phyloP scores from a whole-genome alignment of 2,329 filamentous ascomycete species.

The Arthroderma uncinatum region DNA sequence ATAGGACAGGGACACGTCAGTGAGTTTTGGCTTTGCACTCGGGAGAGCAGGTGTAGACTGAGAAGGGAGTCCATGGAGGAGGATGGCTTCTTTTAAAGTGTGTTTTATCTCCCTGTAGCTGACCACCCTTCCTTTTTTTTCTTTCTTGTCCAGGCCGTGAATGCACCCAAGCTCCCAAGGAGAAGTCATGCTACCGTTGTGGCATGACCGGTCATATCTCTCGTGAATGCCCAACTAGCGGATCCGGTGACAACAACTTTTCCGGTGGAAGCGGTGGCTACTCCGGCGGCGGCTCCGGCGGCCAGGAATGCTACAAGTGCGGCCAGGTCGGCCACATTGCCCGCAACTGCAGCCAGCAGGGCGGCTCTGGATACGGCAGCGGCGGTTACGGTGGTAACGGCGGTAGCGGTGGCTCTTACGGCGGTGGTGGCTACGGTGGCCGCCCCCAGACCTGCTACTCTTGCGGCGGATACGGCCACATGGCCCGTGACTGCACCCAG shows the following conservation, averaged over 20 bases:
- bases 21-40: constrained; percentile 35
- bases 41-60: not conserved
- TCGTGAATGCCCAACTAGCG: constrained; percentile 53
- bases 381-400: constrained; percentile 37
- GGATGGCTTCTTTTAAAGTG: not conserved
- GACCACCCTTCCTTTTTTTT: constrained; percentile 7
- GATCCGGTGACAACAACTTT: constrained; percentile 31
- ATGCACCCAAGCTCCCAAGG: constrained; percentile 79
- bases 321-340: constrained; percentile 94
- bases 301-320: constrained; percentile 92
- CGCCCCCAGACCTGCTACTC: constrained; percentile 88
- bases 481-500: constrained; percentile 96
- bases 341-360: constrained; percentile 47
- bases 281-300: constrained; percentile 31
- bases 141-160: constrained; percentile 55
- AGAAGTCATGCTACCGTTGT: constrained; percentile 57
- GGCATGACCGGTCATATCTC: constrained; percentile 81
- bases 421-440: constrained; percentile 41
- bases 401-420: constrained; percentile 28
- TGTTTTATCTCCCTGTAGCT: constrained; percentile 9
- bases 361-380: constrained; percentile 40
- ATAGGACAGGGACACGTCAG: constrained; percentile 63
- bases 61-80: not conserved
- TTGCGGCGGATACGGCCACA: constrained; percentile 92
- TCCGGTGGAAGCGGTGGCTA: constrained; percentile 36